Conservation (phyloP, 306 rosid genomes). For the Trifolium subterraneum region DNA sequence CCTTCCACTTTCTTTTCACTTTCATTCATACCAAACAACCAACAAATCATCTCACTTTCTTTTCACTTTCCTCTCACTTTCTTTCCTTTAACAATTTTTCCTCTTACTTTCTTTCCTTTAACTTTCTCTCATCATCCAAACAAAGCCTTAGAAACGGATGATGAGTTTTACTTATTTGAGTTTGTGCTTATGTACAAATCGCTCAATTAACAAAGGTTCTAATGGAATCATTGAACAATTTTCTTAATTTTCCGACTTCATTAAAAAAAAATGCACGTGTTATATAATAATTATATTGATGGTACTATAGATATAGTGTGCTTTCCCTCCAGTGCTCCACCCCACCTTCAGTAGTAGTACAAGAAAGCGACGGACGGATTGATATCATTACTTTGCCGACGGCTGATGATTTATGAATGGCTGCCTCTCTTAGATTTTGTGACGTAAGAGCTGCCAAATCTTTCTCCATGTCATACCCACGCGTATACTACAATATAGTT, state of each 20-base stretch:
- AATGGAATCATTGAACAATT: not conserved
- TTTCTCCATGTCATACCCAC: constrained; percentile 27
- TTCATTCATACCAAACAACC: no score
- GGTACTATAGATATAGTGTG: constrained; percentile 27
- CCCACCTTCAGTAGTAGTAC: not conserved
- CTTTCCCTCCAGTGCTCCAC: not conserved
- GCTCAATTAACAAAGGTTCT: constrained; percentile 2
- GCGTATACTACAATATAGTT: constrained; percentile 14
- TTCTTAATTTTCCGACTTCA: constrained; percentile 1
- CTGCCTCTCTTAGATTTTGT: constrained; percentile 33
- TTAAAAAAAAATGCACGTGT: constrained; percentile 28
- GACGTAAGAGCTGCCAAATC: constrained; percentile 36
- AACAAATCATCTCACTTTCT: no score
- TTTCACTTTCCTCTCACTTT: no score
- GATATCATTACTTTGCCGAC: constrained; percentile 29
- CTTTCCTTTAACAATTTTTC: no score
- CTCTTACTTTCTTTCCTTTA: no score
- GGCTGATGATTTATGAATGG: constrained; percentile 30
- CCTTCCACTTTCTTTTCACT: no score
- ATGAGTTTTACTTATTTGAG: no score
- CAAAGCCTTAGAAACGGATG: no score
- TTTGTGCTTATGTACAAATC: no score
- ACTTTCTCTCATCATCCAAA: no score
- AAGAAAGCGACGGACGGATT: not conserved
- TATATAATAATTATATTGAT: not conserved